phyloP scores from a whole-genome alignment of 768 basidiomycete genomes.

The Podaxis carcinomalis region DNA sequence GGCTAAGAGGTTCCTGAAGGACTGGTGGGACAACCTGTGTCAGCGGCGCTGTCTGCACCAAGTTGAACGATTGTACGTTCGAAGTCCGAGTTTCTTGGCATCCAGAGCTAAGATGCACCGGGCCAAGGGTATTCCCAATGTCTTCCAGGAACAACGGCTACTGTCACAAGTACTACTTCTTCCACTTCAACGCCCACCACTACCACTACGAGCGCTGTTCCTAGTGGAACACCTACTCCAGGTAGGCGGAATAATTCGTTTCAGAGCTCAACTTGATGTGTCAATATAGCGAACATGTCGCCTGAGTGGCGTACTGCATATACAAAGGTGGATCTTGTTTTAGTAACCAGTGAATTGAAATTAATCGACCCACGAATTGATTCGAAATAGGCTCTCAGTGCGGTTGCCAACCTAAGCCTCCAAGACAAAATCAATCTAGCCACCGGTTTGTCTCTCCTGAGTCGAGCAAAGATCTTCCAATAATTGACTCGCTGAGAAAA shows the following conservation, averaged over 20 bases:
- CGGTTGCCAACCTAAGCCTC: conserved; percentile 46
- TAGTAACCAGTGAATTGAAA: background rate
- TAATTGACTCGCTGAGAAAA: background rate
- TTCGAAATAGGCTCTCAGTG: conserved; percentile 36
- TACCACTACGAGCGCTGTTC: conserved; percentile 16
- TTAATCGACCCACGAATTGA: background rate
- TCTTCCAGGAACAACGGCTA: conserved; percentile 32
- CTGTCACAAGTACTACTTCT: conserved; percentile 20
- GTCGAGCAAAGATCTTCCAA: background rate
- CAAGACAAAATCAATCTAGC: conserved; percentile 55
- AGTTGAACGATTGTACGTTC: conserved; percentile 38
- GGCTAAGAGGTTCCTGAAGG: conserved; percentile 23
- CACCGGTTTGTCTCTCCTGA: conserved; percentile 35
- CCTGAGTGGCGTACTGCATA: conserved; percentile 54
- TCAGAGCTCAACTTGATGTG: background rate
- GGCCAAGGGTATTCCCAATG: conserved; percentile 46
- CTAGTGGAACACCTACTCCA: conserved; percentile 20
- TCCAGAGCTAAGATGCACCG: background rate
- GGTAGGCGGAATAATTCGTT: background rate
- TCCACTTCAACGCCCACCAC: conserved; percentile 19
- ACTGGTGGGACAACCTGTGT: conserved; percentile 46
- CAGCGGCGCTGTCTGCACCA: conserved; percentile 38
- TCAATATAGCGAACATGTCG: conserved; percentile 34
- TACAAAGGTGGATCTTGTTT: conserved; percentile 34
- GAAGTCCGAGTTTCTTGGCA: background rate